These are phyloP conservation scores for Alternaria arborescens DNA, from an alignment of 2,329 filamentous ascomycete species.

Conservation along the genomic window DNA sequence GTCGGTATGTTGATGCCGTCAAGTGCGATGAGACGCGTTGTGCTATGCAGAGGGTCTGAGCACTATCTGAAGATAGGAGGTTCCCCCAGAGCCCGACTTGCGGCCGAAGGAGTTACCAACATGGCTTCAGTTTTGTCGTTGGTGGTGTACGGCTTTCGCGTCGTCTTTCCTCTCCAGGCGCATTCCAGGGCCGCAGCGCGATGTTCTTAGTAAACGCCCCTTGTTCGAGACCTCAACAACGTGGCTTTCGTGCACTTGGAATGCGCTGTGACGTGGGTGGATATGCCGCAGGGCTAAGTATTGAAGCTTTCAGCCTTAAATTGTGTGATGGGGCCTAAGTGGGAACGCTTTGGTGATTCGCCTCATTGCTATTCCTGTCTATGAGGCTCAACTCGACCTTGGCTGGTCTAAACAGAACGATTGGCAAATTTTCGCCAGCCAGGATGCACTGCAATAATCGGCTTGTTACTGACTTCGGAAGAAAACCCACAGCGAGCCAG, in stretches of 20 bases:
- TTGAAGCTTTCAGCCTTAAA: conserved; percentile 32
- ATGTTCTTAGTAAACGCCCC: background rate
- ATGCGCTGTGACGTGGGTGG: conserved; percentile 30
- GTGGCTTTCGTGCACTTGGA: conserved; percentile 13
- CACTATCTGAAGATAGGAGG: background rate
- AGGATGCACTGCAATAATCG: background rate
- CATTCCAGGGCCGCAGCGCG: background rate
- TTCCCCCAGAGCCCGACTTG: background rate
- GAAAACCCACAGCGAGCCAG: background rate
- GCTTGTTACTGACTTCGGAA: background rate
- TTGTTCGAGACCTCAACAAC: background rate
- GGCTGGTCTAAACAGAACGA: conserved; percentile 2
- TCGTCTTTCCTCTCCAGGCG: background rate
- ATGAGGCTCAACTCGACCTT: conserved; percentile 9
- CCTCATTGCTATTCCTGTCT: conserved; percentile 13
- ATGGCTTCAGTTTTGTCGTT: background rate
- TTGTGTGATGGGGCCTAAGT: conserved; percentile 18
- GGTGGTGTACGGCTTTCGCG: background rate
- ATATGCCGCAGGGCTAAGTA: conserved; percentile 16
- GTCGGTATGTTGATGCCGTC: background rate
- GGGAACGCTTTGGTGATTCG: conserved; percentile 11
- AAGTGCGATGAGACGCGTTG: background rate
- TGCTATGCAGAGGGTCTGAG: conserved; percentile 1
- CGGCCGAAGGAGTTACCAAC: background rate
- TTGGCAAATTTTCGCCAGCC: conserved; percentile 4